Conservation (phyloP, 495 filamentous ascomycete species). For the Tuber melanosporum region DNA sequence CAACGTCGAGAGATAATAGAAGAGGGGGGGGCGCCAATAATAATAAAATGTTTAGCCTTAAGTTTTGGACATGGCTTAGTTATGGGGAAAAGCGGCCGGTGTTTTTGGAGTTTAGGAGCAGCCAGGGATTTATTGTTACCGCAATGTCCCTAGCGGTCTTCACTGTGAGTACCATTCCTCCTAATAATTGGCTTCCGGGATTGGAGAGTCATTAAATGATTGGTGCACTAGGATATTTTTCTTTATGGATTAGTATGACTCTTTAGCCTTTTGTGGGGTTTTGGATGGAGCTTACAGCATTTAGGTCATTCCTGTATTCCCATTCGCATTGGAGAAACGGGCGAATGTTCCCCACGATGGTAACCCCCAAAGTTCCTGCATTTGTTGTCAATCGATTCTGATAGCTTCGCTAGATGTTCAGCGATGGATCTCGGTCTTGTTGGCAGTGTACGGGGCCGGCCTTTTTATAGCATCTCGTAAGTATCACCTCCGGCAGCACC, state of each 20-base stretch:
- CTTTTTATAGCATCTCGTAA: slow-evolving; percentile 56
- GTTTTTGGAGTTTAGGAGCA: slow-evolving; percentile 41
- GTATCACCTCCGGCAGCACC: slow-evolving; percentile 22
- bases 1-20: background rate
- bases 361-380: slow-evolving; percentile 40
- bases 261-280: background rate
- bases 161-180: slow-evolving; percentile 45
- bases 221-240: slow-evolving; percentile 59
- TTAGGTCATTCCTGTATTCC: slow-evolving; percentile 75
- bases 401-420: slow-evolving; percentile 12
- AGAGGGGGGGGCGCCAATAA: background rate
- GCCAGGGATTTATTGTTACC: slow-evolving; percentile 47
- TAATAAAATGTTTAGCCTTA: background rate
- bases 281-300: slow-evolving; percentile 10
- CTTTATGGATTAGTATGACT: slow-evolving; percentile 60
- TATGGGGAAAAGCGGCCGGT: slow-evolving; percentile 35
- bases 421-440: slow-evolving; percentile 65
- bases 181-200: slow-evolving; percentile 3
- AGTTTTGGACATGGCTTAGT: slow-evolving; percentile 24
- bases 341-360: slow-evolving; percentile 53
- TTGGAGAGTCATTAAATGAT: slow-evolving; percentile 14
- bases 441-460: slow-evolving; percentile 71
- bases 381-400: slow-evolving; percentile 2
- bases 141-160: slow-evolving; percentile 53
- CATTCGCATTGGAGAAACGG: slow-evolving; percentile 61